Percentiles rank a stretch among this genome's conserved stretches.
Evolutionary conservation across 2,329 filamentous ascomycete species (phyloP).

Genomic region (Pyrenophora tritici-repentis): DNA sequence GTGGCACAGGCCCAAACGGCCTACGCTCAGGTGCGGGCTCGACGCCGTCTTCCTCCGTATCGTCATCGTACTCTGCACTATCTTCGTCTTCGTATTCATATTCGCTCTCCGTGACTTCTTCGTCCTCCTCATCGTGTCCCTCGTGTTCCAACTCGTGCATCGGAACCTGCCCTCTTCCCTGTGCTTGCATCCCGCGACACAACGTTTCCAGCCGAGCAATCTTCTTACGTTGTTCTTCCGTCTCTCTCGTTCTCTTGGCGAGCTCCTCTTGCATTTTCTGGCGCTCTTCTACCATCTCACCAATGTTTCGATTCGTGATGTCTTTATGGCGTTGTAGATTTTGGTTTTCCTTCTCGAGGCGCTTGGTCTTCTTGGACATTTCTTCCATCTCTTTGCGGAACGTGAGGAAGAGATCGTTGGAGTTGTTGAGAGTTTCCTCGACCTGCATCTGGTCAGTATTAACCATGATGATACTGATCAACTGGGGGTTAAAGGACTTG

Average conservation of each 20-base stretch:
- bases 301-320: constrained; percentile 89
- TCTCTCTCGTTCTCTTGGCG: constrained; percentile 72
- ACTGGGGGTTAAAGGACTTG: constrained; percentile 17
- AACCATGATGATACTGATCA: constrained; percentile 44
- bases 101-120: constrained; percentile 57
- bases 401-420: constrained; percentile 94
- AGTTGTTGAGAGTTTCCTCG: constrained; percentile 97
- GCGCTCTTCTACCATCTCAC: constrained; percentile 95
- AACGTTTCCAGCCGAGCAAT: constrained; percentile 91
- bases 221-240: constrained; percentile 81
- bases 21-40: constrained; percentile 41
- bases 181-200: constrained; percentile 94
- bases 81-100: constrained; percentile 52
- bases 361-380: constrained; percentile 98
- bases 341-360: constrained; percentile 94
- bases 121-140: constrained; percentile 53
- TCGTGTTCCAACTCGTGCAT: constrained; percentile 49
- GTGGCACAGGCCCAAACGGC: constrained; percentile 45
- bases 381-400: constrained; percentile 99
- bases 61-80: constrained; percentile 60
- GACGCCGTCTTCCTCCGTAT: constrained; percentile 60
- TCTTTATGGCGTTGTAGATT: constrained; percentile 91
- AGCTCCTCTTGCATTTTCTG: constrained; percentile 74
- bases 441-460: constrained; percentile 71
- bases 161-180: constrained; percentile 75